Conservation (phyloP, 1,139 yeast species). For the Candida tunisiensis region DNA sequence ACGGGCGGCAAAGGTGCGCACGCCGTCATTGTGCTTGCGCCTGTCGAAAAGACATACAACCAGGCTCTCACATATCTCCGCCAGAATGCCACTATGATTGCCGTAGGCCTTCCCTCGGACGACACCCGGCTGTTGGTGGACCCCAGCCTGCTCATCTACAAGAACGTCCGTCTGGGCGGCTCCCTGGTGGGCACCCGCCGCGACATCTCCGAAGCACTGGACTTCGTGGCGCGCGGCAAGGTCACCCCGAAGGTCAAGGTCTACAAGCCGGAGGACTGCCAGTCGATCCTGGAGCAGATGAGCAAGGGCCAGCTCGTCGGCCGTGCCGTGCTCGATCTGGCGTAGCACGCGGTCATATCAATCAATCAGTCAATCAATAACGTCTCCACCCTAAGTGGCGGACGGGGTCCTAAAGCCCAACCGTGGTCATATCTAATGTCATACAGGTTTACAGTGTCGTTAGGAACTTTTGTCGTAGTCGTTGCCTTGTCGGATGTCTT, state of each 20-base stretch:
- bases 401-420: too few species aligned
- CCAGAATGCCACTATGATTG: slow-evolving; percentile 59
- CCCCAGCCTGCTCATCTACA: slow-evolving; percentile 54
- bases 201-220: slow-evolving; percentile 63
- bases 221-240: slow-evolving; percentile 52
- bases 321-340: slow-evolving; percentile 48
- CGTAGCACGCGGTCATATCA: too few species aligned
- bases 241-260: slow-evolving; percentile 39
- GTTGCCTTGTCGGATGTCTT: too few species aligned
- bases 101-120: slow-evolving; percentile 40
- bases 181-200: slow-evolving; percentile 73
- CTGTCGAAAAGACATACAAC: slow-evolving; percentile 32
- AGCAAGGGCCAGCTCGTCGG: slow-evolving; percentile 58
- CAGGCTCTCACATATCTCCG: slow-evolving; percentile 57
- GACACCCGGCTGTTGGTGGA: not conserved
- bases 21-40: slow-evolving; percentile 64
- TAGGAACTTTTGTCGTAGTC: too few species aligned
- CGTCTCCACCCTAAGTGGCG: too few species aligned
- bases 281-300: slow-evolving; percentile 46
- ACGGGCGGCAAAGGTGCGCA: slow-evolving; percentile 73
- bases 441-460: too few species aligned
- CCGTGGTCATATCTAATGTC: too few species aligned
- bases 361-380: too few species aligned
- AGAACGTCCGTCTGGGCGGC: slow-evolving; percentile 48
- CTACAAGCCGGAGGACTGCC: slow-evolving; percentile 39